A percentile compares a stretch with the other conserved stretches of the same genome.
These are phyloP conservation scores for Colletotrichum sp. DNA, from an alignment of 2,329 filamentous ascomycete species.

Conservation along the genomic window DNA sequence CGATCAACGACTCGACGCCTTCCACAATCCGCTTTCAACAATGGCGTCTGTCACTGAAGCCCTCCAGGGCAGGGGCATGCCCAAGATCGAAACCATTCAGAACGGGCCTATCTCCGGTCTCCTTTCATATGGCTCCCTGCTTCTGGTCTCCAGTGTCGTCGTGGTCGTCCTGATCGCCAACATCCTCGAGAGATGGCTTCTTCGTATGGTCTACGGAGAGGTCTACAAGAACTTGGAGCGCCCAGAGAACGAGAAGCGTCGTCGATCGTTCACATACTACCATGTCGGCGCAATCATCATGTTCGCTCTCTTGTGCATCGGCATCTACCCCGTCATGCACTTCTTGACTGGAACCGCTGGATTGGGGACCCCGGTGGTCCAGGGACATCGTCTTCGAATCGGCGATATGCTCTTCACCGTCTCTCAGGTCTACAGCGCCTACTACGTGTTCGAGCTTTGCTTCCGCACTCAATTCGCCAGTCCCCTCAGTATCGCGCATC, in stretches of 20 bases:
- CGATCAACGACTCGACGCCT: neutral
- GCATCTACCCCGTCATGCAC: conserved; percentile 11
- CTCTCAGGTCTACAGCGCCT: conserved; percentile 18
- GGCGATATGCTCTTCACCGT: conserved; percentile 22
- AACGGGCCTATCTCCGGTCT: conserved; percentile 12
- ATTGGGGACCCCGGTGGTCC: neutral
- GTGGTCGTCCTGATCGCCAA: conserved; percentile 15
- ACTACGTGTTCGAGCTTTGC: conserved; percentile 24
- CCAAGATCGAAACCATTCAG: conserved; percentile 13
- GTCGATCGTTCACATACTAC: conserved; percentile 22
- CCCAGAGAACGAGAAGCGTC: conserved; percentile 17
- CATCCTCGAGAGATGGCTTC: conserved; percentile 19
- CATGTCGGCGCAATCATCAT: conserved; percentile 20
- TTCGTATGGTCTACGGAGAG: conserved; percentile 6
- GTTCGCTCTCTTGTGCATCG: conserved; percentile 12
- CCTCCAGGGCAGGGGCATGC: neutral
- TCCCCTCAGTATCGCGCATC: conserved; percentile 21
- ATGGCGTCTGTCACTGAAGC: neutral
- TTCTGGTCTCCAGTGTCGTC: conserved; percentile 16
- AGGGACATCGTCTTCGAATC: conserved; percentile 1
- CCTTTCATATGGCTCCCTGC: conserved; percentile 7
- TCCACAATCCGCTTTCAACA: neutral
- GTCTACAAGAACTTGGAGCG: neutral
- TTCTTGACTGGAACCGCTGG: conserved; percentile 10
- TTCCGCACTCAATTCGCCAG: conserved; percentile 22